Conservation (phyloP, 2,329 filamentous ascomycete species). For the Samsoniella hepiali region DNA sequence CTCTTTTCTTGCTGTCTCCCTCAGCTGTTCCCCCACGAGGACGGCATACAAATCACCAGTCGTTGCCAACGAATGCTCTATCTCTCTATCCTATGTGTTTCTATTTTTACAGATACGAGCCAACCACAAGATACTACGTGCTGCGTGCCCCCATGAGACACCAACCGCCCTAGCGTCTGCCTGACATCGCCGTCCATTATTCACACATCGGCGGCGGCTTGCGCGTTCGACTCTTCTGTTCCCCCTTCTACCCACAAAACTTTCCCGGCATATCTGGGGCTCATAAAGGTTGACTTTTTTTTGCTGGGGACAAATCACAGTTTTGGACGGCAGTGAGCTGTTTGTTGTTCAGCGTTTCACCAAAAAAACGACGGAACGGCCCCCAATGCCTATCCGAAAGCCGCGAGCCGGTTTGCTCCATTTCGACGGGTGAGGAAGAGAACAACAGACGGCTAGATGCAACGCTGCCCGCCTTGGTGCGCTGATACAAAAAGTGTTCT, state of each 20-base stretch:
- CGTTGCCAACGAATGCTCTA: background rate
- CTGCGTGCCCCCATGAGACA: background rate
- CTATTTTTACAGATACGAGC: conserved; percentile 11
- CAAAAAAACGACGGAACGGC: background rate
- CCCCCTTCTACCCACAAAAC: background rate
- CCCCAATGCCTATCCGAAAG: background rate
- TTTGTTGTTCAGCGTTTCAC: background rate
- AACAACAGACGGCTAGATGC: background rate
- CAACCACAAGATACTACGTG: background rate
- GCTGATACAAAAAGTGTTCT: too few relatives aligned
- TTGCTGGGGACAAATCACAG: too few relatives aligned
- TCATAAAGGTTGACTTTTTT: too few relatives aligned
- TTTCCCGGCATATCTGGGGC: background rate
- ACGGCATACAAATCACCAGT: background rate
- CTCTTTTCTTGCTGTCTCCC: background rate
- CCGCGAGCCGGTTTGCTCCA: background rate
- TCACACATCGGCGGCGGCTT: background rate
- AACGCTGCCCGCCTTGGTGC: background rate
- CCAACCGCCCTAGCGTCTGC: background rate
- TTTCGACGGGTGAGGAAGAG: background rate
- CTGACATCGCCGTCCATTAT: background rate
- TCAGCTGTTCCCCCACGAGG: too few relatives aligned
- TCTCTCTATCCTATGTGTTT: background rate
- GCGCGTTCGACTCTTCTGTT: too few relatives aligned
- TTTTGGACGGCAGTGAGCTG: background rate